phyloP scores from a whole-genome alignment of 768 basidiomycete genomes.

The Agaricus sinodeliciosus region DNA sequence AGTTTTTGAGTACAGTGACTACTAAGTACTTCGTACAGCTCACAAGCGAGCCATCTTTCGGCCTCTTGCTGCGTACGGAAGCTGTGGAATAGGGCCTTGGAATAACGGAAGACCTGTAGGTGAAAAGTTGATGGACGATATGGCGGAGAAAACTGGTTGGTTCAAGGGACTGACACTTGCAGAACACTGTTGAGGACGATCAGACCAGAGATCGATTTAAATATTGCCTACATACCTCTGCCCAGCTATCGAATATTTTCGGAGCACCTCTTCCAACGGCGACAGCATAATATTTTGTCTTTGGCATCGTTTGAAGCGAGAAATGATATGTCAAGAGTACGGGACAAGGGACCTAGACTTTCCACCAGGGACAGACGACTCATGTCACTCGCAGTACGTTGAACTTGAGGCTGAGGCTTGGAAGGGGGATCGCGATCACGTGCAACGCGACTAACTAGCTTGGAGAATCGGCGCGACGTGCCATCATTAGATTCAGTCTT shows the following conservation, averaged over 20 bases:
- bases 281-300: constrained; percentile 56
- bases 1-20: not conserved
- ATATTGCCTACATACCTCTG: constrained; percentile 36
- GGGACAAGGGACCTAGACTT: no score
- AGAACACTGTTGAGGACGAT: constrained; percentile 32
- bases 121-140: not conserved
- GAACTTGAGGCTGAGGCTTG: not conserved
- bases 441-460: no score
- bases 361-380: no score
- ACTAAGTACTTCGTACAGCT: constrained; percentile 4
- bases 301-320: constrained; percentile 18
- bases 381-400: not conserved
- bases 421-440: no score
- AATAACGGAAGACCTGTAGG: constrained; percentile 44
- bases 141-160: not conserved
- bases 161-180: constrained; percentile 27
- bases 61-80: constrained; percentile 41
- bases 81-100: constrained; percentile 45
- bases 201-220: not conserved
- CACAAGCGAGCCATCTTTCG: constrained; percentile 42
- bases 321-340: not conserved
- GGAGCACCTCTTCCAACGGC: constrained; percentile 50
- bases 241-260: constrained; percentile 52
- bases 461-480: not conserved
- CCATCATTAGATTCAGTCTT: not conserved